phyloP scores from a whole-genome alignment of 495 filamentous ascomycete genomes.

The Penicillium argentinense region DNA sequence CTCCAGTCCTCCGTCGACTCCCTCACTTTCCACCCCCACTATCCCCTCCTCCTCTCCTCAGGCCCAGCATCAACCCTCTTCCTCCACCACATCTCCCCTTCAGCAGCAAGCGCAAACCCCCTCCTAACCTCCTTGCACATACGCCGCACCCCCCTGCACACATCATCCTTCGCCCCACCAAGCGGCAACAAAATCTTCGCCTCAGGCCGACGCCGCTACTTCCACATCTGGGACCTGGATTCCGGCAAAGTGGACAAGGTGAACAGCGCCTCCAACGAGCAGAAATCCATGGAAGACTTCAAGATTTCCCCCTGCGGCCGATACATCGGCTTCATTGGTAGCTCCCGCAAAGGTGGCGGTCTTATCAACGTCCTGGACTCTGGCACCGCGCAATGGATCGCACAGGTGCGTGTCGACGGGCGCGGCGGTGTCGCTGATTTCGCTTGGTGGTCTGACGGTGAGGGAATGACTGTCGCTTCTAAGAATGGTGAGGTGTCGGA shows the following conservation, averaged over 20 bases:
- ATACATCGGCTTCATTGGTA: constrained; percentile 77
- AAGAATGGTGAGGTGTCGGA: constrained; percentile 93
- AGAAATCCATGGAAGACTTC: constrained; percentile 87
- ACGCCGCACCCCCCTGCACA: constrained; percentile 73
- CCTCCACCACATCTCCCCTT: constrained; percentile 81
- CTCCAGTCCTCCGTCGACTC: constrained; percentile 76
- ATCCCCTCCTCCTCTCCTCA: constrained; percentile 85
- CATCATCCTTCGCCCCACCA: constrained; percentile 67
- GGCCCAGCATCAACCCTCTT: constrained; percentile 80
- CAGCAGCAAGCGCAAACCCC: constrained; percentile 76
- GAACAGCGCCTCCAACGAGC: constrained; percentile 70
- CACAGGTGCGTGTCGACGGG: constrained; percentile 79
- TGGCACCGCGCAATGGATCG: constrained; percentile 82
- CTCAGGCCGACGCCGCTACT: constrained; percentile 82
- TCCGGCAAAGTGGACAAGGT: constrained; percentile 82
- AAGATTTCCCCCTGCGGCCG: constrained; percentile 81
- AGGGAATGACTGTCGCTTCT: constrained; percentile 72
- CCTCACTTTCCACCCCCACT: constrained; percentile 82
- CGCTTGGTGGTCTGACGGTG: constrained; percentile 84
- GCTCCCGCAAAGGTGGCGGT: constrained; percentile 78
- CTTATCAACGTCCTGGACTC: constrained; percentile 82
- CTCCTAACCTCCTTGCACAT: constrained; percentile 87
- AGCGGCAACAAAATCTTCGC: constrained; percentile 65
- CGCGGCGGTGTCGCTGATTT: constrained; percentile 83
- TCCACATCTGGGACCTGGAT: constrained; percentile 89